phyloP scores from a whole-genome alignment of 2,329 filamentous ascomycete genomes.

The Cytospora schulzeri region DNA sequence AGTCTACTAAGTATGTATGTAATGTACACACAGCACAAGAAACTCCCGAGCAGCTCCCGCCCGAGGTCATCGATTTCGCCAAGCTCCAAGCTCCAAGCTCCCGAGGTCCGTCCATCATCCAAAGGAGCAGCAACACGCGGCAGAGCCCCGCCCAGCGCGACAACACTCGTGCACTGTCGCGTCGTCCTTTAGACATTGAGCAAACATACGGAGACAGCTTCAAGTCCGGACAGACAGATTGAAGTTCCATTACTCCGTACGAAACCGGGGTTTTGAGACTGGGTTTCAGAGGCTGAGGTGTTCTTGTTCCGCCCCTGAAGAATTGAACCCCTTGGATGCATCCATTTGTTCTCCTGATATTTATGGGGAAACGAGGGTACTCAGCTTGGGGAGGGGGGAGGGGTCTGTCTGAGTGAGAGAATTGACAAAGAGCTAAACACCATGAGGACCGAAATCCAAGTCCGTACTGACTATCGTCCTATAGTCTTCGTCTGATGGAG shows the following conservation, averaged over 20 bases:
- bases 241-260: not conserved
- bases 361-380: not conserved
- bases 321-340: not conserved
- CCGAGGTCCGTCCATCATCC: not conserved
- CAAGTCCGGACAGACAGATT: not conserved
- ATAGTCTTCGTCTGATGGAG: too few relatives aligned
- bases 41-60: not conserved
- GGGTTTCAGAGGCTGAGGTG: not conserved
- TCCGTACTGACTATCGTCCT: too few relatives aligned
- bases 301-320: not conserved
- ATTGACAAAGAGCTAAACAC: not conserved
- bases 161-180: too few relatives aligned
- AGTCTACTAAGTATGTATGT: too few relatives aligned
- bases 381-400: not conserved
- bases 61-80: not conserved
- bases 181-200: too few relatives aligned
- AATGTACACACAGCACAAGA: not conserved
- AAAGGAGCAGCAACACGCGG: not conserved
- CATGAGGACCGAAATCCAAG: too few relatives aligned
- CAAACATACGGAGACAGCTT: too few relatives aligned
- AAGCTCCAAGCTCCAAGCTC: not conserved
- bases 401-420: not conserved
- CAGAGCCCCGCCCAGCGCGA: not conserved
- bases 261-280: not conserved
- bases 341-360: not conserved